phyloP scores from a whole-genome alignment of 176 grass and related monocot species.

The Aegilops bicornis region DNA sequence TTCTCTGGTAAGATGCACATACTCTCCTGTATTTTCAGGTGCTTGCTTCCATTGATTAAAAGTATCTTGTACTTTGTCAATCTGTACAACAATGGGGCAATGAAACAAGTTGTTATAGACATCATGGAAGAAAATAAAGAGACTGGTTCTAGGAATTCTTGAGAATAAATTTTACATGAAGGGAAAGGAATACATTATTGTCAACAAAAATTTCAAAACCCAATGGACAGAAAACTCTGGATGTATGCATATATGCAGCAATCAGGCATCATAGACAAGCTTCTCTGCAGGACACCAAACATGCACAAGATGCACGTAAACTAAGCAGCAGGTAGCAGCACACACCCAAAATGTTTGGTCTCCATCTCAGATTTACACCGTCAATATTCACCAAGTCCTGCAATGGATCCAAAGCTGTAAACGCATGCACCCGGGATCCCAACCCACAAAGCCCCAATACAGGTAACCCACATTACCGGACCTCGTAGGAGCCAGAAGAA shows the following conservation, averaged over 20 bases:
- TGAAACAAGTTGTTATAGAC: not conserved
- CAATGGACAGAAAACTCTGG: not conserved
- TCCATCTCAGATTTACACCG: not conserved
- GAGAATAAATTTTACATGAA: not conserved
- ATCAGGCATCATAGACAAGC: not conserved
- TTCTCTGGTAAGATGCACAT: slow-evolving; percentile 82
- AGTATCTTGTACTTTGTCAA: slow-evolving; percentile 78
- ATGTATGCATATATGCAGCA: not conserved
- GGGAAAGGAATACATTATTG: not conserved
- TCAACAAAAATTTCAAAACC: not conserved
- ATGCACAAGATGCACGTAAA: not conserved
- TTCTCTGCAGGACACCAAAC: not conserved
- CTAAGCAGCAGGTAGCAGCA: too few relatives aligned
- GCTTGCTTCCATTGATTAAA: slow-evolving; percentile 81
- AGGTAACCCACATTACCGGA: not conserved
- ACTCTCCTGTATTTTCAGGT: slow-evolving; percentile 75
- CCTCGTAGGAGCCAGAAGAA: not conserved
- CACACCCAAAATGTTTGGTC: not conserved
- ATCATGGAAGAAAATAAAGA: not conserved
- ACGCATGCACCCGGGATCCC: not conserved
- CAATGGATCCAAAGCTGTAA: not conserved
- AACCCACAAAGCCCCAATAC: not conserved
- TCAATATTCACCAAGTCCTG: not conserved
- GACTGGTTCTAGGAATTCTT: not conserved
- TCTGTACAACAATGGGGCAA: slow-evolving; percentile 30